Base-by-base conservation (phyloP, 768 basidiomycete species). In the Sarcodon sp. region DNA sequence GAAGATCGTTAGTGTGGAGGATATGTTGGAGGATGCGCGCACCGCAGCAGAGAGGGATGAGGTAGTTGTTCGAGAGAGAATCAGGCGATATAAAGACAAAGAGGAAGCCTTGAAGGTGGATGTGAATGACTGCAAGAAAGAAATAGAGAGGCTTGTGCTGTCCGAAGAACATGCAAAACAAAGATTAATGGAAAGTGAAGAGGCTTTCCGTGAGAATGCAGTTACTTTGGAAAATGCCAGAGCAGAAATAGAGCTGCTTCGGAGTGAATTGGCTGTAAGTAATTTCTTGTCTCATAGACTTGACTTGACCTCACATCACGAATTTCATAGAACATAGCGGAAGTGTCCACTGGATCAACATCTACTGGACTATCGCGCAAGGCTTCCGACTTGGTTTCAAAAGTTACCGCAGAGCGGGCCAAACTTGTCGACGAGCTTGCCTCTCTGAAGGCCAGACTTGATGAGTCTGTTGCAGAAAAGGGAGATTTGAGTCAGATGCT, bases 141-240 rank as follows among this genome's bases (percentile, higher is more conserved):
- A 86, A 51, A 72, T 79, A 8, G 82, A 88, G 50, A 71, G 74
- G 51, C 63, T 82, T 50, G 50, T 67, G 43, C 78, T 79, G 56
- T 71, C 79, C 0, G 88, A 91, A 58, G 69, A 66, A 11, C 61
- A 63, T 38, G 77, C 83, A 1, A 75, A 82, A 50, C 61, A 64
- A 32, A 74, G 90, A 31, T 71, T 89, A 0, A 83, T 82, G 50
- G 94, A 99, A 60, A 74, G 91, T 16, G 91, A 94, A 61, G 87
- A 85, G 55, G 94, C 94, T 2, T 67, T 98, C 36, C 70, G 83
- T 53, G 92, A 97, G 67, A 89, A 85, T 54, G 83, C 81, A 3
- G 71, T 79, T 41, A 88, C 93, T 0, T 72, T 98, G 8, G 93
- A 98, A 62, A 84, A 83, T 55, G 87, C 92, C 5, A 69, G 87